A percentile compares a stretch with the other conserved stretches of the same genome.
Conservation (phyloP, 176 grass and related monocot genomes). For the Poa pratensis region DNA sequence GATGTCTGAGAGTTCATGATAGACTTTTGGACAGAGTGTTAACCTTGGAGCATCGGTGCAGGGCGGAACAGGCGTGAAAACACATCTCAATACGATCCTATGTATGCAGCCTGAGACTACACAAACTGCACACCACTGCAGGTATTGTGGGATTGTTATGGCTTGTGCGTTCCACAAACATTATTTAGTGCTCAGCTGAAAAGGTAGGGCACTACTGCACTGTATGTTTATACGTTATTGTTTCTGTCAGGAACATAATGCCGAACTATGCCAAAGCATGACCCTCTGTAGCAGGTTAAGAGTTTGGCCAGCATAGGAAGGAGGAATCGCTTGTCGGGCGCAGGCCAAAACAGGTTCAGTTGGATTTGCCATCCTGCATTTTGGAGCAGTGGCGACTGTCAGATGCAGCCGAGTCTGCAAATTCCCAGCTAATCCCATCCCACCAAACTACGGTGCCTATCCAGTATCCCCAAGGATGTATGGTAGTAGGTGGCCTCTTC, state of each 20-base stretch:
- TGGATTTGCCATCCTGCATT: background rate
- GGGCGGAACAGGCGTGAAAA: background rate
- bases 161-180: no score
- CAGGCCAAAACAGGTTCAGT: background rate
- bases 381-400: background rate
- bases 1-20: background rate
- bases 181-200: background rate
- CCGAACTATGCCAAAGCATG: background rate
- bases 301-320: background rate
- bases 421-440: background rate
- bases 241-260: background rate
- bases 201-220: background rate
- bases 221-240: background rate
- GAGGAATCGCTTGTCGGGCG: background rate
- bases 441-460: background rate
- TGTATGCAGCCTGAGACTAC: background rate
- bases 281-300: background rate
- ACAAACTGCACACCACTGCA: background rate
- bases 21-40: no score
- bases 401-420: background rate
- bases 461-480: background rate
- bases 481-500: background rate
- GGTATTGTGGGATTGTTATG: background rate
- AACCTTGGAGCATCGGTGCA: background rate
- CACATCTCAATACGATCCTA: background rate